Conservation (phyloP, 768 basidiomycete genomes). For the Udeniomyces megalosporus region DNA sequence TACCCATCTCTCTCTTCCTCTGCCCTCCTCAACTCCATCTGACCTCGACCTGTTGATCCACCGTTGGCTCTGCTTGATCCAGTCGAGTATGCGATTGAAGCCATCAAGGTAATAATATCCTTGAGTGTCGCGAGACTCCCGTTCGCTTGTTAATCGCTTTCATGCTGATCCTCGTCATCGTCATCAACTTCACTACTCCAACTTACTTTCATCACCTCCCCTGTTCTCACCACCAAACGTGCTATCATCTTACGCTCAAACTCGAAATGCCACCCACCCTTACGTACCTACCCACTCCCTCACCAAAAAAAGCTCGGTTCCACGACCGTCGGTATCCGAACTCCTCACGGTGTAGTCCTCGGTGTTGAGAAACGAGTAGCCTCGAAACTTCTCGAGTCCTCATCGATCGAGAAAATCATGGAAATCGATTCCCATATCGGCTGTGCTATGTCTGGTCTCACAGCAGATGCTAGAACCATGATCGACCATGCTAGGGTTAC, state of each 20-base stretch:
- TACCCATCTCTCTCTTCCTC: neutral
- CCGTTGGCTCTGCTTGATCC: neutral
- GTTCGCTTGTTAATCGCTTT: too few relatives aligned
- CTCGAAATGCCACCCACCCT: too few relatives aligned
- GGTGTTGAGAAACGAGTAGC: slow-evolving; percentile 98
- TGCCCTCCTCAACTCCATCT: too few relatives aligned
- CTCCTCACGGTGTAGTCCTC: slow-evolving; percentile 75
- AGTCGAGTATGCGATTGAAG: slow-evolving; percentile 99
- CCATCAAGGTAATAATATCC: slow-evolving; percentile 57
- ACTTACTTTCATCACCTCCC: too few relatives aligned
- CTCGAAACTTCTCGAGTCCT: slow-evolving; percentile 84
- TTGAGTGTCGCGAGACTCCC: neutral
- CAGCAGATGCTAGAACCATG: slow-evolving; percentile 97
- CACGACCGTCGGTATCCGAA: slow-evolving; percentile 89
- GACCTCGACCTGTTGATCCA: slow-evolving; percentile 11
- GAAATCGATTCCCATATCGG: slow-evolving; percentile 94
- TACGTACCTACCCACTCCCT: too few relatives aligned
- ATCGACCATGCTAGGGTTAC: slow-evolving; percentile 98
- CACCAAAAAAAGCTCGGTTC: slow-evolving; percentile 65
- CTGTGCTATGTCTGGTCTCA: slow-evolving; percentile 89
- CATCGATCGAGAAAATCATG: slow-evolving; percentile 99
- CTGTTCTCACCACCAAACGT: too few relatives aligned
- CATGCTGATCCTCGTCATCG: neutral
- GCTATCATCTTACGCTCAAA: too few relatives aligned
- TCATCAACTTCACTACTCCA: neutral